These are phyloP conservation scores for Annulohypoxylon nitens DNA, from an alignment of 495 filamentous ascomycete genomes.

Conservation along the genomic window DNA sequence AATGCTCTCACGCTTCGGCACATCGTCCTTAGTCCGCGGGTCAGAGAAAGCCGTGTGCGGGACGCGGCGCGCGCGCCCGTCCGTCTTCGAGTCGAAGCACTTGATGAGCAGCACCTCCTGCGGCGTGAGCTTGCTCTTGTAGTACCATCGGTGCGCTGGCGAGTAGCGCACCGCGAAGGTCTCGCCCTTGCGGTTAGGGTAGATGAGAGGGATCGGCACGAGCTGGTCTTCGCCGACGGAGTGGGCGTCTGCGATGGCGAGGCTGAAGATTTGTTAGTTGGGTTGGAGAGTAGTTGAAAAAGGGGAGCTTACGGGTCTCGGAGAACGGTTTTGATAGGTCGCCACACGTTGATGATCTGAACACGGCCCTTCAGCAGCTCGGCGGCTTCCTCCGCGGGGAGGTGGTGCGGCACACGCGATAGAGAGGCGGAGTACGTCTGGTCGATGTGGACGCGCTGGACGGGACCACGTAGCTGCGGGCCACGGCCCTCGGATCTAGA, in stretches of 20 bases:
- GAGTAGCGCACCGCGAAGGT: slow-evolving; percentile 75
- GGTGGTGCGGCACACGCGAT: slow-evolving; percentile 69
- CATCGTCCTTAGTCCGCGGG: slow-evolving; percentile 62
- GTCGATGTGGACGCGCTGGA: slow-evolving; percentile 78
- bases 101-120: slow-evolving; percentile 76
- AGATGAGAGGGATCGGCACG: slow-evolving; percentile 76
- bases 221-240: slow-evolving; percentile 76
- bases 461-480: slow-evolving; percentile 64
- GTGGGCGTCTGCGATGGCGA: slow-evolving; percentile 71
- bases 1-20: slow-evolving; percentile 70
- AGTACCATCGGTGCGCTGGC: slow-evolving; percentile 75
- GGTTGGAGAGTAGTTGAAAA: not conserved
- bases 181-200: slow-evolving; percentile 79
- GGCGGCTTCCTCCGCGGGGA: slow-evolving; percentile 70
- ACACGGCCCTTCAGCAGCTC: slow-evolving; percentile 72
- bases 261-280: slow-evolving; percentile 3
- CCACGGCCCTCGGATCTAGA: not conserved
- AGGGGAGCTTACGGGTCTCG: slow-evolving; percentile 63
- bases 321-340: slow-evolving; percentile 73
- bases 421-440: slow-evolving; percentile 73
- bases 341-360: slow-evolving; percentile 86
- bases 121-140: slow-evolving; percentile 77
- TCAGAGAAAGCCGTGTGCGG: slow-evolving; percentile 76
- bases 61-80: slow-evolving; percentile 69
- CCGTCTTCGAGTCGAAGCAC: slow-evolving; percentile 76